Conservation (phyloP, 2,329 filamentous ascomycete species). For the Sarocladium brachiariae region DNA sequence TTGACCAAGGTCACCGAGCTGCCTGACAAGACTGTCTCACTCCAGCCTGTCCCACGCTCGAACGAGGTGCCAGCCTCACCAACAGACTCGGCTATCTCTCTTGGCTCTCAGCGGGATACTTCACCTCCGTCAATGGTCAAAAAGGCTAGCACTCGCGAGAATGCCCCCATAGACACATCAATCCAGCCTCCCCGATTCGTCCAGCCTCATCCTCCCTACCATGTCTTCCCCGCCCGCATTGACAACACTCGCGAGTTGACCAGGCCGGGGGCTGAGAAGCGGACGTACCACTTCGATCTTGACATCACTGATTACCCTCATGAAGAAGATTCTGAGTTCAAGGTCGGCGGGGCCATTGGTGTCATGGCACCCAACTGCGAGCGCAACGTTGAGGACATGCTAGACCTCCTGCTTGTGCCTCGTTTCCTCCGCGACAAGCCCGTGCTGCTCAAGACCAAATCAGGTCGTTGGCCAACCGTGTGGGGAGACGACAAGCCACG, state of each 20-base stretch:
- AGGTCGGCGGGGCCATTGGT: conserved; percentile 92
- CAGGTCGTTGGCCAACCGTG: conserved; percentile 91
- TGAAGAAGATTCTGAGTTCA: conserved; percentile 82
- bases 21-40: conserved; percentile 67
- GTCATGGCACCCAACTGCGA: conserved; percentile 82
- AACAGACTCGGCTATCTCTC: conserved; percentile 41
- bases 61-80: conserved; percentile 29
- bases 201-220: conserved; percentile 87
- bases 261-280: conserved; percentile 82
- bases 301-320: conserved; percentile 92
- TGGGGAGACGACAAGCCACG: conserved; percentile 88
- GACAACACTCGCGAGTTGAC: conserved; percentile 83
- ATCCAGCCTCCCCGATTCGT: conserved; percentile 82
- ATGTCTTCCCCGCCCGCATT: conserved; percentile 85
- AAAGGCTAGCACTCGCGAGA: conserved; percentile 20
- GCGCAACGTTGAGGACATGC: conserved; percentile 70
- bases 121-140: conserved; percentile 24
- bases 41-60: conserved; percentile 49
- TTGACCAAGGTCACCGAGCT: conserved; percentile 66
- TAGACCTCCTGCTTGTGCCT: conserved; percentile 76
- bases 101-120: conserved; percentile 28
- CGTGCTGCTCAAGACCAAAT: conserved; percentile 68
- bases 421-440: conserved; percentile 78
- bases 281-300: conserved; percentile 95
- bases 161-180: conserved; percentile 35